Evolutionary conservation across 441 rosid genomes (phyloP), one percentile per base, ranked within the genome.

Genomic region (Erodium texanum): DNA sequence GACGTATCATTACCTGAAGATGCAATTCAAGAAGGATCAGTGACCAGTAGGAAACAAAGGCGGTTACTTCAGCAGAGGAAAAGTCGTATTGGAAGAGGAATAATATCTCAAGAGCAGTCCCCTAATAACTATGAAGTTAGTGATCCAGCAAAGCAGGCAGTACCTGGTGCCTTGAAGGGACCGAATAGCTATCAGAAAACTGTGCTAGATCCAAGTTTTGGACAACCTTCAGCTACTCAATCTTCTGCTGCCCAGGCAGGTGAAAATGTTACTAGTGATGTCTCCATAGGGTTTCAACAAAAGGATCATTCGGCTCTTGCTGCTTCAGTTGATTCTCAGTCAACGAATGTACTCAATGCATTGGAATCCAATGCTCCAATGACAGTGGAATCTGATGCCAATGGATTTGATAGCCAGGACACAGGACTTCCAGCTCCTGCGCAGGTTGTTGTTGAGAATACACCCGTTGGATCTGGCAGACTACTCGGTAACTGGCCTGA

Each of bases 401-500:
- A 76, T 76, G 76, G 64, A 62, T 73, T 71, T 79, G 82, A 81
- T 78, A 66, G 75, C 65, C 86, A 79, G 70, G 84, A 76, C 70
- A 75, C 88, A 64, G 89, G 86, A 70, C 83, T 86, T 75, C 97
- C 98, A 67, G 94, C 89, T 68, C 98, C 99, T 77, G 99, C 99
- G 52, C 99, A 92, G 81, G 99, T 96, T 65, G 96, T 96, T 83
- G 89, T 88, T 77, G 97, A 96, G 82, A 86, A 80, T 68, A 88
- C 90, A 16, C 94, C 98, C 45, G 96, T 96, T 73, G 99, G 99
- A 75, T 90, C 97, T n/a, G 97, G 99, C 67, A 86, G 92, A 76
- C 82, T 96, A 70, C 96, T 92, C 67, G 82, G 89, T 67, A 96
- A 96, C 70, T 92, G 99, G 98, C 88, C 92, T 66, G 96, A 96